Evolutionary conservation across 179 eudicot genomes (phyloP).

Genomic region (Patellifolia procumbens): DNA sequence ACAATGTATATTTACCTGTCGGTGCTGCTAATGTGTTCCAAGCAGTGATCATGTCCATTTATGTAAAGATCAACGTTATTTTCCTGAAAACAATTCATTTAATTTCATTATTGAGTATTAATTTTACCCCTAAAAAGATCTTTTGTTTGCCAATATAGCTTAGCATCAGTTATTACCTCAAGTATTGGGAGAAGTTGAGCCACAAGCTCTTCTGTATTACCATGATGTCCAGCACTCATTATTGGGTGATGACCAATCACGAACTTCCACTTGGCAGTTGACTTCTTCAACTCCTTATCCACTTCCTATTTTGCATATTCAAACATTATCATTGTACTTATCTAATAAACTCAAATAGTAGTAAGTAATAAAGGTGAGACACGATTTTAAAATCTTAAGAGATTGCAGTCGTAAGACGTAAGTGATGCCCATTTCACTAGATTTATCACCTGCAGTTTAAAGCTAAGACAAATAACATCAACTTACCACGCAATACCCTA

Average conservation of each 20-base stretch:
- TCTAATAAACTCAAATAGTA: neutral
- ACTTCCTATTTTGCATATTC: conserved; percentile 46
- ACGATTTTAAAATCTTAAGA: neutral
- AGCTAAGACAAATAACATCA: too few species aligned
- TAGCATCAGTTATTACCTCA: conserved; percentile 30
- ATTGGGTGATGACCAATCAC: conserved; percentile 89
- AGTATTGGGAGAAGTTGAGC: conserved; percentile 65
- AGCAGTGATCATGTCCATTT: conserved; percentile 94
- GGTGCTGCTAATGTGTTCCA: conserved; percentile 67
- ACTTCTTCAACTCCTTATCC: conserved; percentile 53
- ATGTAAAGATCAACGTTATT: conserved; percentile 72
- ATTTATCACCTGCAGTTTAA: neutral
- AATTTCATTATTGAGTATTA: neutral
- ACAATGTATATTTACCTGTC: too few species aligned
- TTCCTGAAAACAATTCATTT: conserved; percentile 38
- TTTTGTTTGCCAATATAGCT: neutral
- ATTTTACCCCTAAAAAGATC: neutral
- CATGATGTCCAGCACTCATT: conserved; percentile 78
- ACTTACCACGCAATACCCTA: too few species aligned
- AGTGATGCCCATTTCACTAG: neutral
- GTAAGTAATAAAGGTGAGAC: neutral
- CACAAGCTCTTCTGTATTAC: conserved; percentile 69
- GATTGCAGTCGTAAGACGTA: too few species aligned
- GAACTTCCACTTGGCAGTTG: conserved; percentile 86
- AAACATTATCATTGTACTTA: neutral